A percentile compares a stretch with the other conserved stretches of the same genome.
phyloP scores from a whole-genome alignment of 2,329 filamentous ascomycete species.

The Ophioceras dolichostomum region DNA sequence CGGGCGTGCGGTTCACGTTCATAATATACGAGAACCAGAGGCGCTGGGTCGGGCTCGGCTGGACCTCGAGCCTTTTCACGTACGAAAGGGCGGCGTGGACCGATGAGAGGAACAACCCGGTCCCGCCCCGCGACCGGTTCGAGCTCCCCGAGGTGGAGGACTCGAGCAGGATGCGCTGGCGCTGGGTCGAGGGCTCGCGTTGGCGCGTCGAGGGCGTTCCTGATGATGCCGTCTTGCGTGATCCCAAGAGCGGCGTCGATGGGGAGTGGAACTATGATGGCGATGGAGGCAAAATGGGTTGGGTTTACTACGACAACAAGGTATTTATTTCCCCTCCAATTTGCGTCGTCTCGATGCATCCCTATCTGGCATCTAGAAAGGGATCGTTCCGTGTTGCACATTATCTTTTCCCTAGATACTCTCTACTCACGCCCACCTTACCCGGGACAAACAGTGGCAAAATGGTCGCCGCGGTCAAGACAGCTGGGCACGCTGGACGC shows the following conservation, averaged over 20 bases:
- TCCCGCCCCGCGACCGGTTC: constrained; percentile 60
- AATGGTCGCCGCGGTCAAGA: constrained; percentile 74
- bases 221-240: constrained; percentile 29
- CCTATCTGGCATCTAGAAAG: too few species aligned
- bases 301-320: constrained; percentile 98
- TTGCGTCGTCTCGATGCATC: too few species aligned
- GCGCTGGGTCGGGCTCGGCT: constrained; percentile 87
- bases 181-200: constrained; percentile 74
- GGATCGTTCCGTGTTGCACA: too few species aligned
- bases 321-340: too few species aligned
- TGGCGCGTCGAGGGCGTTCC: constrained; percentile 76
- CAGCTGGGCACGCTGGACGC: constrained; percentile 89
- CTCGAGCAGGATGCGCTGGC: constrained; percentile 42
- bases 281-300: constrained; percentile 58
- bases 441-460: constrained; percentile 71
- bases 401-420: too few species aligned
- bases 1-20: constrained; percentile 91
- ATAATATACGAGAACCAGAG: constrained; percentile 94
- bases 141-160: constrained; percentile 51
- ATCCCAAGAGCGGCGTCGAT: constrained; percentile 13
- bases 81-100: constrained; percentile 91
- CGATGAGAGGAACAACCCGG: constrained; percentile 81
- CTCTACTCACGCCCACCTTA: too few species aligned
- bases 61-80: constrained; percentile 82
- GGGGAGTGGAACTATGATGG: constrained; percentile 37